These are phyloP conservation scores for Microcyclospora pomicola DNA, from an alignment of 2,329 filamentous ascomycete genomes.

Conservation along the genomic window DNA sequence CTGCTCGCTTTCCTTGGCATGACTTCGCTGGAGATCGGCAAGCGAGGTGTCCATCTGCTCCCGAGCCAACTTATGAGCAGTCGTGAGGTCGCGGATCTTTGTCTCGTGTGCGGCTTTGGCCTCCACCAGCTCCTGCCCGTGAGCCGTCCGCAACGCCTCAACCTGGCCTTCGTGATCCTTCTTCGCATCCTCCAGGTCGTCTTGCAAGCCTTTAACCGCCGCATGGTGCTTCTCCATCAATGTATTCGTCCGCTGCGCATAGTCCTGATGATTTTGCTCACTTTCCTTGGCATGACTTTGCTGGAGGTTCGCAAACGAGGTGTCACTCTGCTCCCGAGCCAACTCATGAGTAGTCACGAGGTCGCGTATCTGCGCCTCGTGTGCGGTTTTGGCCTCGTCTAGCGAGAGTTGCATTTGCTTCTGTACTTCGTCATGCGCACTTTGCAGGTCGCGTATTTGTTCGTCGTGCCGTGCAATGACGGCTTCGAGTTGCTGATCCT, in stretches of 20 bases:
- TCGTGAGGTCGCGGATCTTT: conserved; percentile 1
- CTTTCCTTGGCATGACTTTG: not conserved
- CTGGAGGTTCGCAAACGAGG: not conserved
- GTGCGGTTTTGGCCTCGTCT: not conserved
- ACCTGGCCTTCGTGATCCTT: too few species aligned
- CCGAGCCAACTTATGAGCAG: not conserved
- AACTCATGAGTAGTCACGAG: conserved; percentile 2
- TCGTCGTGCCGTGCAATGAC: conserved; percentile 1
- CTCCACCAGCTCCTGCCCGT: too few species aligned
- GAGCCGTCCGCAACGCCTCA: too few species aligned
- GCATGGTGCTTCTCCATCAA: too few species aligned
- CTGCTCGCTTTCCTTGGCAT: too few species aligned
- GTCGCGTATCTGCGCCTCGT: conserved; percentile 1
- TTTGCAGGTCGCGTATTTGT: not conserved
- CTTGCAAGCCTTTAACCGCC: too few species aligned
- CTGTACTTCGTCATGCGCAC: conserved; percentile 1
- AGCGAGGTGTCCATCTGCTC: not conserved
- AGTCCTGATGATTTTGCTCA: too few species aligned
- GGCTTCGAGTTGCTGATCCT: conserved; percentile 4
- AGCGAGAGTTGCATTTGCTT: not conserved
- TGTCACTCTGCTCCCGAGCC: not conserved
- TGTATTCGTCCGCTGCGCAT: too few species aligned
- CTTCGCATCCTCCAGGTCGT: too few species aligned
- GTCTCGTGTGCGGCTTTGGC: not conserved
- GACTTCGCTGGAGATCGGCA: not conserved